These are phyloP conservation scores for Zanthoxylum bungeanum DNA, from an alignment of 345 rosid genomes.

Conservation along the genomic window DNA sequence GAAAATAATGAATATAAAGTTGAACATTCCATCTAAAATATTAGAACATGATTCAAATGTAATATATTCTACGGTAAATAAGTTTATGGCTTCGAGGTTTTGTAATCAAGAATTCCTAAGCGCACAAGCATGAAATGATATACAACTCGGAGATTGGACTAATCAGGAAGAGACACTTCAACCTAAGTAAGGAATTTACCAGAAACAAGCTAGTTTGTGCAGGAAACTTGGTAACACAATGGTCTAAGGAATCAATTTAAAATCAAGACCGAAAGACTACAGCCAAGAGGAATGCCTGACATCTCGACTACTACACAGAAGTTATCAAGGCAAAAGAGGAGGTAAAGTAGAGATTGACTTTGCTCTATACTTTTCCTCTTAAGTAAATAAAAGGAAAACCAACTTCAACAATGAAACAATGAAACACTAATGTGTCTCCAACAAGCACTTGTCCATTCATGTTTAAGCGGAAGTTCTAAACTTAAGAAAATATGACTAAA, in stretches of 20 bases:
- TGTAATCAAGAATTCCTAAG: not conserved
- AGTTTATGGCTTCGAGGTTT: not conserved
- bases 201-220: not conserved
- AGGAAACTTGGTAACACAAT: not conserved
- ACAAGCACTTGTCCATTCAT: not conserved
- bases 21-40: slow-evolving; percentile 11
- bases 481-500: not conserved
- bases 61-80: not conserved
- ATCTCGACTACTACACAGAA: not conserved
- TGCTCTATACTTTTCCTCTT: not conserved
- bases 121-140: not conserved
- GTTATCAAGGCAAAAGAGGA: not conserved
- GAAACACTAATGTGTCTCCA: slow-evolving; percentile 1
- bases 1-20: slow-evolving; percentile 17
- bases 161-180: not conserved
- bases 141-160: not conserved
- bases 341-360: not conserved
- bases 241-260: not conserved
- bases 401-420: not conserved
- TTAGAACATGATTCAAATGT: slow-evolving; percentile 5
- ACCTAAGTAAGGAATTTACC: not conserved
- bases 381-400: not conserved
- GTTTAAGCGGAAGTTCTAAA: not conserved
- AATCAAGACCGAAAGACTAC: not conserved
- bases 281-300: not conserved